Evolutionary conservation across 352 stramenopile genomes (phyloP), one percentile per base, ranked within the genome.

Genomic region (Elongisporangium anandrum): DNA sequence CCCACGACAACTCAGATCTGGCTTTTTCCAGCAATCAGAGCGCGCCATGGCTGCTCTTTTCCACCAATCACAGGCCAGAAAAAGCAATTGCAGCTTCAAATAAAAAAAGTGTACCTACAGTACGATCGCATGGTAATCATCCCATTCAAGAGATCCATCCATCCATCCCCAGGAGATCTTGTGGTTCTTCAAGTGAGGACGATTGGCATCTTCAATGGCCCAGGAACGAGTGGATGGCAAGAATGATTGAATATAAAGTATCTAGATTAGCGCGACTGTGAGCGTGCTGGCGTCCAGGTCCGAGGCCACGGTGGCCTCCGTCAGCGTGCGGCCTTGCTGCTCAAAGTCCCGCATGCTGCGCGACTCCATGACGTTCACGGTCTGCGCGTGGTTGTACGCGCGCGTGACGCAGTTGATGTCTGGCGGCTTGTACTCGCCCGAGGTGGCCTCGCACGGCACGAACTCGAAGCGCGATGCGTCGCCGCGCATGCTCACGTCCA

Each of bases 401-500:
- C 83, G 81, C 24, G 83, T 85, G 61, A 93, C 79, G 41, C 80
- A 75, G 41, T 89, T 64, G 56, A 93, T 93, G 55, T 93, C 83
- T 5, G 83, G 83, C 8, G 77, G 75, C n/a, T 59, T 67, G 61
- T 83, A 83, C 7, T 60, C 56, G 22, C 70, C 69, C 1, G 69
- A 55, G 3, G 48, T 38, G 3, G 70, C 67, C 24, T 90, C 80
- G 55, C 72, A 84, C 0, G 80, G 74, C 17, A 95, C 71, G 58
- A 95, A 88, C 64, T 95, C 86, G 21, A 95, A 70, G 38, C 86
- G 81, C 22, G 66, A 69, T 7, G 86, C 86, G 50, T 92, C 82
- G n/a, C 85, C 85, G 17, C 86, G 81, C 80, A 94, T 94, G 61
- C 84, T 94, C 66, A 95, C 84, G 52, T 95, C 86, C 22, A 94